Evolutionary conservation across 345 rosid genomes (phyloP), one percentile per base, ranked within the genome.

Genomic region (Camelina sativa): DNA sequence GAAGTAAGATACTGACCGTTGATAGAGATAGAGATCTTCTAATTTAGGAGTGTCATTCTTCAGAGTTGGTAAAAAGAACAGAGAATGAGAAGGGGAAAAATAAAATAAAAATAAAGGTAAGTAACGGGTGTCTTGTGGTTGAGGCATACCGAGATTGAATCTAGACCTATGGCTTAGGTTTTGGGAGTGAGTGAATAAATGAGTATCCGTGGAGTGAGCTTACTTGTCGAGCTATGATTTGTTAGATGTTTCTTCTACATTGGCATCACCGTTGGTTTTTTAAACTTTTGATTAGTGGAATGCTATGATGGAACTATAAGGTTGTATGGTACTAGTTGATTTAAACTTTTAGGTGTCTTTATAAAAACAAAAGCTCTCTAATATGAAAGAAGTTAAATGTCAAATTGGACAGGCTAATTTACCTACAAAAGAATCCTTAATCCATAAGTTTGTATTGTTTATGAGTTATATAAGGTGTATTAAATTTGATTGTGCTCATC

Each of bases 341-440:
- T 51, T 51, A 19, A 34, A 8, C 60, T 52, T 52, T 67, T 13
- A 22, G 37, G 35, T 28, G 11, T 52, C 71, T 67, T 66, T 51
- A 8, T 37, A 11, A 38, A 37, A 38, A 19, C 5, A 7, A 17
- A 19, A 34, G 20, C 30, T 28, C 30, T 25, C 28, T 25, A 25
- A 25, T 25, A 28, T 28, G 30, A 28, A 28, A 28, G 30, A 28
- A n/a, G 48, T 13, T 0, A 50, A 7, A 12, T 13, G 10, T 35
- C 0, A 52, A 52, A 10, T 57, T 57, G 22, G 40, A 57, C 40
- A 55, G 10, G 41, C 32, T 30, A 32, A 7, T 66, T 28, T 2
- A 22, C 34, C 66, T 22, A 38, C 44, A 16, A 34, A 37, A 17
- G 25, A 11, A 37, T 60, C 25, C 47, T 17, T 60, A 22, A 23